These are phyloP conservation scores for Acmispon strigosus DNA, from an alignment of 306 rosid species.

Conservation along the genomic window DNA sequence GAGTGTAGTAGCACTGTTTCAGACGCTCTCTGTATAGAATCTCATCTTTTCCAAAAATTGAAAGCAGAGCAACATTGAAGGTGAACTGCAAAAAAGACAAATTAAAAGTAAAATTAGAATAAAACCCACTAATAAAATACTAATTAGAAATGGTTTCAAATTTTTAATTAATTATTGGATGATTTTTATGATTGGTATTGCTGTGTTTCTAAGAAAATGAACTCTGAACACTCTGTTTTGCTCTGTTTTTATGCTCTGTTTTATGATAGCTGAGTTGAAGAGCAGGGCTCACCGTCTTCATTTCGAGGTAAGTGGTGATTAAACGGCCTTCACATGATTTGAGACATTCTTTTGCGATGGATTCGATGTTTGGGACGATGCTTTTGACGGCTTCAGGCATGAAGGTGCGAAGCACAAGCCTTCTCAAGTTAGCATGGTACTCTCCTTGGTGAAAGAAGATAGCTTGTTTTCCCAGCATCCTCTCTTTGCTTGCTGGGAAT, in stretches of 20 bases:
- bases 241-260: conserved; percentile 1
- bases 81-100: conserved; percentile 53
- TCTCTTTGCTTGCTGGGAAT: conserved; percentile 89
- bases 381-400: conserved; percentile 60
- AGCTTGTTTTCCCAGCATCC: conserved; percentile 94
- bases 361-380: conserved; percentile 51
- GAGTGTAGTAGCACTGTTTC: conserved; percentile 70
- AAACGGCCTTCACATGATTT: conserved; percentile 57
- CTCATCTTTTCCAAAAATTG: conserved; percentile 83
- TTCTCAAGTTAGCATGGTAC: conserved; percentile 78
- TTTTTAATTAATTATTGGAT: neutral
- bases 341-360: conserved; percentile 58
- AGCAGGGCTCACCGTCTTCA: conserved; percentile 59
- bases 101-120: neutral
- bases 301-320: conserved; percentile 80
- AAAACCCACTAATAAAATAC: neutral
- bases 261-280: neutral
- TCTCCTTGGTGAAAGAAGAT: conserved; percentile 91
- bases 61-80: conserved; percentile 80
- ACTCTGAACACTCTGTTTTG: neutral
- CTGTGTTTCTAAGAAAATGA: neutral
- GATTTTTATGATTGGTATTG: neutral
- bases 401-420: conserved; percentile 85
- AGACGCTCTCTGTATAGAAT: conserved; percentile 65
- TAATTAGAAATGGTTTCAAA: neutral